phyloP scores from a whole-genome alignment of 2,329 filamentous ascomycete genomes.

The Passalora sequoiae region DNA sequence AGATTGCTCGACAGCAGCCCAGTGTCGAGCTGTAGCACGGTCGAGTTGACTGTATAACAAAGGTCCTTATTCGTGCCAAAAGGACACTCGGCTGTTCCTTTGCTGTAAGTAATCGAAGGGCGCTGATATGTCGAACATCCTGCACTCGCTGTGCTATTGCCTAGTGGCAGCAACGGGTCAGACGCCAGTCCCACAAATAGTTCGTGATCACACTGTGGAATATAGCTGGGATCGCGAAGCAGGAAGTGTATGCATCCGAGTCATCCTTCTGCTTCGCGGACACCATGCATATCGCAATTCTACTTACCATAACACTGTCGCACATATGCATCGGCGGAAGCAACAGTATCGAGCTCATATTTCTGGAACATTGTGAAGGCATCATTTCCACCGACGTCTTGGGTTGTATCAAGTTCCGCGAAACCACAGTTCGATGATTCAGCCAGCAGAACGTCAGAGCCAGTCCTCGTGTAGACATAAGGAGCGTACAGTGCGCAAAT shows the following conservation, averaged over 20 bases:
- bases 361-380: not conserved
- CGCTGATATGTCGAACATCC: not conserved
- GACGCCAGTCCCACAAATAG: too few relatives aligned
- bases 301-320: constrained; percentile 1
- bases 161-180: too few relatives aligned
- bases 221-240: too few relatives aligned
- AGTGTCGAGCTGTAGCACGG: not conserved
- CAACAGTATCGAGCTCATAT: not conserved
- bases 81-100: not conserved
- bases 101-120: not conserved
- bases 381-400: not conserved
- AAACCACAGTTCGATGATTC: not conserved
- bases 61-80: not conserved
- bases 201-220: too few relatives aligned
- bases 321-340: not conserved
- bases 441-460: not conserved
- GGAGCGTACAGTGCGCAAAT: constrained; percentile 4
- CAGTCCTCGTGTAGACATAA: not conserved
- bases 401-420: not conserved
- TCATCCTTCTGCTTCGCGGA: too few relatives aligned
- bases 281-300: too few relatives aligned
- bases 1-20: not conserved
- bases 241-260: too few relatives aligned
- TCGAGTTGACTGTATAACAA: not conserved
- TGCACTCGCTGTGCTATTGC: not conserved